Percentiles rank a stretch among this genome's conserved stretches.
Conservation (phyloP, 805 yeast species). For the Suhomyces xylopsoci region DNA sequence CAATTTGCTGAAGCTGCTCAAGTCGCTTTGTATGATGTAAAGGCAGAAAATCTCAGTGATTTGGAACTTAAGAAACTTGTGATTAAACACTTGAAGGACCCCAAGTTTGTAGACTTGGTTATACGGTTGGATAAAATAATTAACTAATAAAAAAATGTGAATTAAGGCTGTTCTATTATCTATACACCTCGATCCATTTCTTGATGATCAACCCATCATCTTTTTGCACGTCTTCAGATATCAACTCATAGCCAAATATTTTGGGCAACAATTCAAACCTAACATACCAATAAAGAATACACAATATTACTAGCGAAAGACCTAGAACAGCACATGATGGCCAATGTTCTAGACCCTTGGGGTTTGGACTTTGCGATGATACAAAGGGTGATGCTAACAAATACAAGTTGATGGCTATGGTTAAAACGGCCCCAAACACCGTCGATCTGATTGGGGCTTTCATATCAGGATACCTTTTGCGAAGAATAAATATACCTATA, state of each 20-base stretch:
- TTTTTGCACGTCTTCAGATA: constrained; percentile 36
- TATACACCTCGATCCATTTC: constrained; percentile 47
- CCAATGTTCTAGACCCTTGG: constrained; percentile 38
- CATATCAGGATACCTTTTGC: constrained; percentile 47
- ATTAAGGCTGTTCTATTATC: not conserved
- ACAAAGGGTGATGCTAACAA: constrained; percentile 51
- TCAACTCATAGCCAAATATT: constrained; percentile 44
- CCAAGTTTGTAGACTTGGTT: constrained; percentile 14
- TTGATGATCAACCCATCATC: constrained; percentile 60
- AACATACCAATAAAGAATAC: constrained; percentile 54
- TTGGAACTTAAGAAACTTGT: not conserved
- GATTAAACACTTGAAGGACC: constrained; percentile 10
- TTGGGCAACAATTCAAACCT: constrained; percentile 50
- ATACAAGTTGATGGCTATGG: constrained; percentile 45
- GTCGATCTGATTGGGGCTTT: constrained; percentile 53
- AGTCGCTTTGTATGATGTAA: not conserved
- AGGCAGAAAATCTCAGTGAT: not conserved
- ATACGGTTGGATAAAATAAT: constrained; percentile 15
- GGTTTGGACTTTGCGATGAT: constrained; percentile 35
- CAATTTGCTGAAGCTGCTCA: not conserved
- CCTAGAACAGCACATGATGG: constrained; percentile 52
- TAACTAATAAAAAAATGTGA: not conserved
- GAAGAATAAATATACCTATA: constrained; percentile 53
- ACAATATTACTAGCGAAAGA: constrained; percentile 36
- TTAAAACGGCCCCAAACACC: constrained; percentile 44